Base-by-base conservation (phyloP, 2,329 filamentous ascomycete genomes). In the Exophiala calicioides region DNA sequence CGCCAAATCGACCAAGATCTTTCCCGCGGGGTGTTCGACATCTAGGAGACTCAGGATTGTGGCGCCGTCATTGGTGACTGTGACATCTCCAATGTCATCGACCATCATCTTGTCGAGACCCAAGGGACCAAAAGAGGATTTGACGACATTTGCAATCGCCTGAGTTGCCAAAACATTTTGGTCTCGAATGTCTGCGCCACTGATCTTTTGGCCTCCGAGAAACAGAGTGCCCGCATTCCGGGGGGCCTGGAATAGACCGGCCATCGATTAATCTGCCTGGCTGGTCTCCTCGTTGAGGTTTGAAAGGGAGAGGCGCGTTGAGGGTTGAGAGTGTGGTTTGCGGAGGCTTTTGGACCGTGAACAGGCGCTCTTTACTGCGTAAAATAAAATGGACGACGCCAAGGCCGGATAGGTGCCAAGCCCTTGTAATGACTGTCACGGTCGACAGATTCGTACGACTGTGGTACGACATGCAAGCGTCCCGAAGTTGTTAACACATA, bases 21-120 rank as follows among this genome's bases (percentile, higher is more conserved):
- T 97, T 67, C 93, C 93, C 46, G 93, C 93, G 44, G 93, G 93
- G 72, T 98, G 90, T 70, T 98, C 91, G 64, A 98, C 90, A 66
- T 97, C 93, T 65, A 98, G 81, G 65, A 98, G 79, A 68, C 83
- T 89, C 59, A 98, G 82, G 64, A 98, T 98, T 24, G 93, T 98
- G 44, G 93, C 93, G 65, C 93, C 93, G 71, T 98, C 93, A 72
- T 98, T 98, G 58, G 93, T 98, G 49, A 98, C 93, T 52, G 93
- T 98, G 50, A 98, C 93, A 75, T 98, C 93, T 65, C 93, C 93
- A 69, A 98, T 97, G 68, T 98, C 93, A 74, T 98, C 93, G 62
- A 98, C 93, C 93, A 98, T 97, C 93, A 98, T 98, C 81, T 98
- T 98, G 70, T 98, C 93, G 58, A 98, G 80, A 37, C 93, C 93